Conservation (phyloP, 2,329 filamentous ascomycete genomes). For the Triangularia setosa region DNA sequence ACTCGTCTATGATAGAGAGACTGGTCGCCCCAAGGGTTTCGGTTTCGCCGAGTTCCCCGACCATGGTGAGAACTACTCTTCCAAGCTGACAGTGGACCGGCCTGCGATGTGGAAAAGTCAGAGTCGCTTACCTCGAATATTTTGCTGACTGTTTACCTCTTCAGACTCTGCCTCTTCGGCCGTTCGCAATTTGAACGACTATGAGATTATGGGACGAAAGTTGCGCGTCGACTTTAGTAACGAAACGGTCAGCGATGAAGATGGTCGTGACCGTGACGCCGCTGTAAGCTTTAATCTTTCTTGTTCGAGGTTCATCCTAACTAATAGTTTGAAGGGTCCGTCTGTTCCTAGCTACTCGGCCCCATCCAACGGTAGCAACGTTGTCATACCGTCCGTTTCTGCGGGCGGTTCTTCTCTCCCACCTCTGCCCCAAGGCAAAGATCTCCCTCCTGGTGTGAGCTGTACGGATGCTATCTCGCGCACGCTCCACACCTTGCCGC, state of each 20-base stretch:
- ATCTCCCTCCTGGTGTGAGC: slow-evolving; percentile 76
- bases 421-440: slow-evolving; percentile 77
- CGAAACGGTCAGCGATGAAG: slow-evolving; percentile 72
- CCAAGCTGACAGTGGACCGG: background rate
- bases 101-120: background rate
- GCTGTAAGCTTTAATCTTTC: slow-evolving; percentile 15
- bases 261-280: slow-evolving; percentile 38
- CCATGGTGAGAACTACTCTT: slow-evolving; percentile 54
- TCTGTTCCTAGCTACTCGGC: slow-evolving; percentile 12
- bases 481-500: slow-evolving; percentile 80
- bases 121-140: background rate
- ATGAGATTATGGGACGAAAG: slow-evolving; percentile 92
- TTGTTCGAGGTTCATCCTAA: background rate
- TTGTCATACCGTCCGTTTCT: slow-evolving; percentile 24
- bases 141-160: slow-evolving; percentile 3
- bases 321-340: slow-evolving; percentile 16
- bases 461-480: slow-evolving; percentile 89
- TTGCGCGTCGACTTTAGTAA: slow-evolving; percentile 95
- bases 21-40: slow-evolving; percentile 90
- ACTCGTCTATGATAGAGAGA: slow-evolving; percentile 92
- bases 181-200: slow-evolving; percentile 91
- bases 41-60: slow-evolving; percentile 96
- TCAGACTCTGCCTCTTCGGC: slow-evolving; percentile 80
- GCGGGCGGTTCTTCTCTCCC: slow-evolving; percentile 52
- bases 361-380: slow-evolving; percentile 18